Evolutionary conservation across 2,329 filamentous ascomycete species (phyloP).

Genomic region (Diaporthe vexans): DNA sequence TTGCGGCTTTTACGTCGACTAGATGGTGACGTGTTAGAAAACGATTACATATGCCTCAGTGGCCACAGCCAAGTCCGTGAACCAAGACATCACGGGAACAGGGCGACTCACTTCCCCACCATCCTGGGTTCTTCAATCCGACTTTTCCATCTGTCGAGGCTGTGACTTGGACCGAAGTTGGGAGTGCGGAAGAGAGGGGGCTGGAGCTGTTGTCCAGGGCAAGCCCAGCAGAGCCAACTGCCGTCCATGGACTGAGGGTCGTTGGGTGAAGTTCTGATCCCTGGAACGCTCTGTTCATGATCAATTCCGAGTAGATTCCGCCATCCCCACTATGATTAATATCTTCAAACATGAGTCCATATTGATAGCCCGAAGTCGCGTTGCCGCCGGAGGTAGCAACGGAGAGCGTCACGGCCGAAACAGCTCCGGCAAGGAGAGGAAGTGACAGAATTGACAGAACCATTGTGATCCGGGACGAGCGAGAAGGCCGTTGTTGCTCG

Average conservation of each 20-base stretch:
- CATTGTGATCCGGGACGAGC: constrained; percentile 21
- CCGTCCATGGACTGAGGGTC: constrained; percentile 61
- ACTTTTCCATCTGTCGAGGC: constrained; percentile 34
- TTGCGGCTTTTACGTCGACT: constrained; percentile 39
- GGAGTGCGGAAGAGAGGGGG: constrained; percentile 66
- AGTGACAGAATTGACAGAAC: constrained; percentile 35
- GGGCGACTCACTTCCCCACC: constrained; percentile 40
- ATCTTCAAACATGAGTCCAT: constrained; percentile 63
- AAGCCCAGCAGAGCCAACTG: constrained; percentile 59
- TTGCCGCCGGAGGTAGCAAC: constrained; percentile 51
- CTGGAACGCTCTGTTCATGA: constrained; percentile 80
- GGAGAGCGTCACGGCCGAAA: constrained; percentile 41
- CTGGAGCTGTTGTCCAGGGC: constrained; percentile 60
- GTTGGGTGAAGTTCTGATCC: constrained; percentile 58
- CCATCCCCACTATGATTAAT: constrained; percentile 80
- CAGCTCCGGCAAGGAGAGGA: constrained; percentile 34
- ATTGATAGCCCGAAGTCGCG: constrained; percentile 54
- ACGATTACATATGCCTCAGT: too few species aligned
- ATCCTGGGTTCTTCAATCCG: constrained; percentile 39
- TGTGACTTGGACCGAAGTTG: constrained; percentile 63
- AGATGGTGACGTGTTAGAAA: background rate
- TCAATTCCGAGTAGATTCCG: constrained; percentile 79
- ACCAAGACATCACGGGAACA: too few species aligned
- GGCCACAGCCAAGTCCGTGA: background rate
- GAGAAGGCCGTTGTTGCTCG: background rate